These are phyloP conservation scores for Amanita rimosa DNA, from an alignment of 768 basidiomycete species.

Conservation along the genomic window DNA sequence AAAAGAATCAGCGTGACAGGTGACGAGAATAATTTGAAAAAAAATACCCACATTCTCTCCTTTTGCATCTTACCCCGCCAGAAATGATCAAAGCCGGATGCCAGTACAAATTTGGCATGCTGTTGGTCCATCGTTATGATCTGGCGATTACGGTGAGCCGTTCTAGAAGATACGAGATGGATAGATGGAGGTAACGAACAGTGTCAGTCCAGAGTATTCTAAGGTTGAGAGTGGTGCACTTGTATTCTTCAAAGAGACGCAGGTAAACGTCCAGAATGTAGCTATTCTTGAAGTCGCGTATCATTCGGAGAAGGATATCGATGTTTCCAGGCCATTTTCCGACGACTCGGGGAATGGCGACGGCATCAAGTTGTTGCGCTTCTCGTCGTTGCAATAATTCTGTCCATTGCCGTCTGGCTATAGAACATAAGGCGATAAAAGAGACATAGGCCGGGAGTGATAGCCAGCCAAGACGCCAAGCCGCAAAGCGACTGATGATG, in stretches of 20 bases:
- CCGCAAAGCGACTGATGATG: slow-evolving; percentile 9
- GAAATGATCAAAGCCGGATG: slow-evolving; percentile 57
- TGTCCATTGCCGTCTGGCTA: slow-evolving; percentile 21
- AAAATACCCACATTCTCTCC: slow-evolving; percentile 44
- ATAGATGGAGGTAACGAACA: slow-evolving; percentile 19
- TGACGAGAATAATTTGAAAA: background rate
- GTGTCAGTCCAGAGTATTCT: slow-evolving; percentile 60
- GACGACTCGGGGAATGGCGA: slow-evolving; percentile 41
- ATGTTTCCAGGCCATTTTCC: slow-evolving; percentile 76
- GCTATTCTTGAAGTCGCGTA: slow-evolving; percentile 40
- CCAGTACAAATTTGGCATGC: slow-evolving; percentile 50
- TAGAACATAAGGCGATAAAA: slow-evolving; percentile 31
- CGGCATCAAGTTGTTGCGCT: slow-evolving; percentile 37
- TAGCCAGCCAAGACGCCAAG: slow-evolving; percentile 22
- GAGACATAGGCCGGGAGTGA: slow-evolving; percentile 25
- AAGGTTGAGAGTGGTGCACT: slow-evolving; percentile 59
- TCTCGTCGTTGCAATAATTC: slow-evolving; percentile 28
- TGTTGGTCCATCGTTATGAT: slow-evolving; percentile 69
- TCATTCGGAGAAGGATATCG: slow-evolving; percentile 50
- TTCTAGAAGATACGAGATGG: slow-evolving; percentile 1
- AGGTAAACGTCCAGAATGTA: slow-evolving; percentile 56
- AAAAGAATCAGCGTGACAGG: background rate
- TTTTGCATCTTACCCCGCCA: slow-evolving; percentile 57
- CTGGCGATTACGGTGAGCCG: slow-evolving; percentile 20
- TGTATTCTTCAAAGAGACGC: slow-evolving; percentile 59